Base-by-base conservation (phyloP, 768 basidiomycete species). In the Collybiopsis luxurians region DNA sequence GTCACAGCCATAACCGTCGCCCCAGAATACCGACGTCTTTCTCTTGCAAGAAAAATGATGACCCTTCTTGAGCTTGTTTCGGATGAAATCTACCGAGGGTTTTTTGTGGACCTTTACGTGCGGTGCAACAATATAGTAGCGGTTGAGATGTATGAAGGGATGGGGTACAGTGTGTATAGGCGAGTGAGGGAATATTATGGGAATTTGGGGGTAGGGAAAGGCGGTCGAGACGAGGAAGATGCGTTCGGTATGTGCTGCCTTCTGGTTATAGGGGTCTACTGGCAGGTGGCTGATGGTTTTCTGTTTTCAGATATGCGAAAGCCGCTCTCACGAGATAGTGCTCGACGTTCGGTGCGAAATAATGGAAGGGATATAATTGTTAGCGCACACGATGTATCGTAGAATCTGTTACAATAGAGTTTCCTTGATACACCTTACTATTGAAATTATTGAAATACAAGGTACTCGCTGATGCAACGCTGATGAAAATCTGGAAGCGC, bases 101-200 rank as follows among this genome's bases (percentile, higher is more conserved):
- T 84, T 79, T 98, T 96, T 65, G 94, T 98, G 47, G 97, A 98
- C 71, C 81, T 99, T 21, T 98, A 94, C 68, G 96, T 98, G 56
- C 85, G 97, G 51, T 94, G 91, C 64, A 86, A 86, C 58, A 97
- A 96, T 63, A 64, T 71, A 2, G 77, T 93, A 21, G 97, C 96
- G 19, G 91, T 96, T 58, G 78, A 75, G 19, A 89, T 99, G 89
- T 98, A 98, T 66, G 93, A 98, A 68, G 80, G 85, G 39, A 75
- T 98, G 67, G 95, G 92, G 11, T 99, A 99, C 64, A 92, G 89
- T 65, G 93, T 98, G 12, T 98, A 89, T 71, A 77, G 94, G 26
- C 73, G 93, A 59, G 95, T 99, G 49, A 81, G 86, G 59, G 93
- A 94, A 69, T 99, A 95, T 74, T 95, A 95, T 70, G 86, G 87